Evolutionary conservation across 164 flowering plant species (phyloP), one percentile per base, ranked within the genome.

Genomic region (Magnolia kwangsiensis): DNA sequence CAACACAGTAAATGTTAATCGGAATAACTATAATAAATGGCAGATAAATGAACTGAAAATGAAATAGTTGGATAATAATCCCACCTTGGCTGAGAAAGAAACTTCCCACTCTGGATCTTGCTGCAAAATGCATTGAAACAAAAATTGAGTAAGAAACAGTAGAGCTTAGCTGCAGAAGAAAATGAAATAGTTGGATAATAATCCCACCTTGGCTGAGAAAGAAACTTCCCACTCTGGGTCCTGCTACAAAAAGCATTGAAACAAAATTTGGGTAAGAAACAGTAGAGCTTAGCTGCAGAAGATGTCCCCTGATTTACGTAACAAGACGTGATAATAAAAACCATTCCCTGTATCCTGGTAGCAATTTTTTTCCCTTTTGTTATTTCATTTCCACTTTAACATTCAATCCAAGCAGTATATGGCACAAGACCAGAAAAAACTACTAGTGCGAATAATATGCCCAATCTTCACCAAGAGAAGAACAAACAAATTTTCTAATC

Each of bases 161-260:
- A 23, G 8, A 65, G 27, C 27, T 66, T 66, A 21, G 23, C 23
- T 66, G 8, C 13, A 66, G 27, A 66, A 66, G 11, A 59, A 75
- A 51, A 24, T 24, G 13, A 27, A 51, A 72, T 1, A 51, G 49
- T 14, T 72, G 19, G 64, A 55, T n/a, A 51, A 13, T 9, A 51
- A 14, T 51, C 63, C 37, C 20, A 55, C 74, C 74, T 72, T 14
- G 74, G 49, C 19, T 37, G 23, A 13, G 63, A 37, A 51, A 51
- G 63, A 51, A 51, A 51, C 74, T 72, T 72, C 74, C 31, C 74
- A 51, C 9, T 55, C 37, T 24, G 63, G 21, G 37, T 72, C 37
- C 29, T 27, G 29, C 10, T 72, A 23, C 74, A 50, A 70, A 70
- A 49, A 49, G 27, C 20, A 50, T 21, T 19, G 51, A 50, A 49